phyloP scores from a whole-genome alignment of 83 land plant genomes.

The Picea engelmannii region DNA sequence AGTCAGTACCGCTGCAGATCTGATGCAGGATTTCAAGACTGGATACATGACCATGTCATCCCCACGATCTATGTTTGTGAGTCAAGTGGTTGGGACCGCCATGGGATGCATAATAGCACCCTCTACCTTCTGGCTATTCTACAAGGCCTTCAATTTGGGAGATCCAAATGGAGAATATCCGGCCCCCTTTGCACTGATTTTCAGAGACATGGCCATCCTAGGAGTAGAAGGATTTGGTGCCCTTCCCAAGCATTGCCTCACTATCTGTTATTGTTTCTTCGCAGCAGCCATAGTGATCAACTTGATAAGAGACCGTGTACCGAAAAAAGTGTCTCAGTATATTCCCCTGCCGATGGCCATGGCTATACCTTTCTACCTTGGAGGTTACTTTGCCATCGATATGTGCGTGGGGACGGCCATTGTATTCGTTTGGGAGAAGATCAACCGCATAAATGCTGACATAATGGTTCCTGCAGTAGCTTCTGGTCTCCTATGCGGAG shows the following conservation, averaged over 20 bases:
- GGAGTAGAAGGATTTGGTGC: constrained; percentile 46
- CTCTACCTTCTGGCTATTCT: constrained; percentile 56
- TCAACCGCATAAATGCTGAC: constrained; percentile 22
- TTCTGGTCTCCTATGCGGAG: constrained; percentile 58
- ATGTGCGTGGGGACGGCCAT: constrained; percentile 52
- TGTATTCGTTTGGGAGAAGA: constrained; percentile 31
- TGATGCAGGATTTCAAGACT: constrained; percentile 61
- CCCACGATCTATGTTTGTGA: constrained; percentile 59
- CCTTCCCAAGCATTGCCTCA: constrained; percentile 25
- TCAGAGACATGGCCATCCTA: constrained; percentile 42
- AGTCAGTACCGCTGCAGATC: constrained; percentile 45
- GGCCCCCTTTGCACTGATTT: constrained; percentile 41
- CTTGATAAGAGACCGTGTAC: constrained; percentile 19
- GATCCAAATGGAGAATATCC: constrained; percentile 25
- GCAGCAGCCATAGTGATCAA: constrained; percentile 26
- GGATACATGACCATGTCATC: constrained; percentile 53
- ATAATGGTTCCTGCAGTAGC: constrained; percentile 40
- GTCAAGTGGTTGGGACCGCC: constrained; percentile 52
- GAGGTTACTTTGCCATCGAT: constrained; percentile 49
- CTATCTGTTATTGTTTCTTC: constrained; percentile 40
- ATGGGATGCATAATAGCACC: constrained; percentile 56
- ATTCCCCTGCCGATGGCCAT: constrained; percentile 68
- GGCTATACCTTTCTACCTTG: constrained; percentile 65
- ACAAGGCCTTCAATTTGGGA: constrained; percentile 45
- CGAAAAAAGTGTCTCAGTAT: constrained; percentile 17